phyloP scores from a whole-genome alignment of 352 stramenopile genomes.

The Globisporangium spinosum region DNA sequence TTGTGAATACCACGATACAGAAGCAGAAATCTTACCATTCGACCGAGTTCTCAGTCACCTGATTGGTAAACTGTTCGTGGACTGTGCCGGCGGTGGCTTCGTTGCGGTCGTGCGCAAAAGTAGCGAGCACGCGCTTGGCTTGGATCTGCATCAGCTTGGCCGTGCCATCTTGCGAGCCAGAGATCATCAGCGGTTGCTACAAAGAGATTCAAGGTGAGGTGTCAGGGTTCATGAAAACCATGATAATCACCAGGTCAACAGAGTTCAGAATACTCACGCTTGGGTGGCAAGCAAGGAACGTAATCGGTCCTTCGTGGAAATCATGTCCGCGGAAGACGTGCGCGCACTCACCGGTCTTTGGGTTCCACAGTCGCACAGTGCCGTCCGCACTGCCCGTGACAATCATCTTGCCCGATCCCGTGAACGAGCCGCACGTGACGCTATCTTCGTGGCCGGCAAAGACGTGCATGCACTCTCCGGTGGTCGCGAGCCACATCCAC shows the following conservation, averaged over 20 bases:
- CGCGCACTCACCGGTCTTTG: constrained; percentile 92
- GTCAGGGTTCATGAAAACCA: not conserved
- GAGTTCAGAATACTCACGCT: constrained; percentile 37
- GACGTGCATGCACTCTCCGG: constrained; percentile 96
- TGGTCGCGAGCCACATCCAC: constrained; percentile 93
- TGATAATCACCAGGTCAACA: not conserved
- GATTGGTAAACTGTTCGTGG: constrained; percentile 37
- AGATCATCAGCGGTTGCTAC: constrained; percentile 90
- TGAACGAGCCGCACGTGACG: constrained; percentile 94
- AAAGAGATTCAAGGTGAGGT: constrained; percentile 3
- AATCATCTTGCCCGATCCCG: constrained; percentile 93
- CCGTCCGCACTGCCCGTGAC: constrained; percentile 91
- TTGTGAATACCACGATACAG: not conserved
- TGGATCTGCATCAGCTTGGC: constrained; percentile 92
- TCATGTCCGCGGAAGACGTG: constrained; percentile 85
- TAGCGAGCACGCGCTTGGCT: constrained; percentile 92
- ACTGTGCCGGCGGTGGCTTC: constrained; percentile 45
- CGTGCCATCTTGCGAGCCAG: constrained; percentile 92
- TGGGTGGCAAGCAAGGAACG: constrained; percentile 88
- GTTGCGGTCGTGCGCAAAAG: constrained; percentile 67
- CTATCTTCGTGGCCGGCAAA: constrained; percentile 96
- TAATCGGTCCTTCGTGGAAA: constrained; percentile 89
- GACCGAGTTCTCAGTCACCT: constrained; percentile 75
- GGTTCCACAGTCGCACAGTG: constrained; percentile 95
- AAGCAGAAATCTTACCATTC: constrained; percentile 56